phyloP scores from a whole-genome alignment of 176 grass and related monocot species.

The Cymbopogon citratus region DNA sequence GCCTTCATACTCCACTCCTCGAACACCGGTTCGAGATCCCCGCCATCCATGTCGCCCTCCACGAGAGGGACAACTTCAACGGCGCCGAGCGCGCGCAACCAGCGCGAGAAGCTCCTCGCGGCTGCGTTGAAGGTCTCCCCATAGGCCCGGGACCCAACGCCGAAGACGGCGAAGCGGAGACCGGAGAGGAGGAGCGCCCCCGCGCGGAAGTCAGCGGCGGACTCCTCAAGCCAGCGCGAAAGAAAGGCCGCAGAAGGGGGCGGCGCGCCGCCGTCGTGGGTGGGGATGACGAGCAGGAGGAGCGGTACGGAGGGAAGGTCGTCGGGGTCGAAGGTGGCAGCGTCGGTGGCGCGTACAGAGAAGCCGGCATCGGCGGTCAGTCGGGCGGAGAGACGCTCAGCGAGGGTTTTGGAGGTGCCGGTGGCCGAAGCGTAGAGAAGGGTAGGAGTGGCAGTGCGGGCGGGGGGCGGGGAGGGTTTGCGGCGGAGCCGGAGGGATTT shows the following conservation, averaged over 20 bases:
- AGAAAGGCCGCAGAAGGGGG: slow-evolving; percentile 54
- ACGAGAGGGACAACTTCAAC: slow-evolving; percentile 53
- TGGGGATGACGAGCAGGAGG: slow-evolving; percentile 58
- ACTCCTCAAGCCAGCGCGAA: slow-evolving; percentile 56
- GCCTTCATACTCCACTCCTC: slow-evolving; percentile 63
- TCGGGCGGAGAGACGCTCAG: slow-evolving; percentile 34
- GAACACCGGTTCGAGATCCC: slow-evolving; percentile 47
- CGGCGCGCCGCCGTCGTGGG: slow-evolving; percentile 62
- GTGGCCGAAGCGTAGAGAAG: slow-evolving; percentile 65
- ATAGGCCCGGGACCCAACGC: slow-evolving; percentile 66
- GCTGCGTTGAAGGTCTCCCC: slow-evolving; percentile 62
- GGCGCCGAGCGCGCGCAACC: slow-evolving; percentile 73
- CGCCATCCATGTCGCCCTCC: slow-evolving; percentile 77
- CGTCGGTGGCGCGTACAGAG: slow-evolving; percentile 38
- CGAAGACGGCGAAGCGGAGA: slow-evolving; percentile 72
- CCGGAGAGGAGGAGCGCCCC: slow-evolving; percentile 61
- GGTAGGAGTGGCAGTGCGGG: slow-evolving; percentile 24
- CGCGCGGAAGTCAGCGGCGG: slow-evolving; percentile 59
- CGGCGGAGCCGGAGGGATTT: slow-evolving; percentile 58
- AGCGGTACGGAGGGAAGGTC: slow-evolving; percentile 52
- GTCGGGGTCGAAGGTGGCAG: slow-evolving; percentile 59
- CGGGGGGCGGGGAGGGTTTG: not conserved
- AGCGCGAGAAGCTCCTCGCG: slow-evolving; percentile 73
- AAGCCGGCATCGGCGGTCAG: slow-evolving; percentile 30
- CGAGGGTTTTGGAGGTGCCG: slow-evolving; percentile 67